A percentile compares a stretch with the other conserved stretches of the same genome.
These are phyloP conservation scores for Plasmodium coatneyi DNA, from an alignment of 169 alveolate genomes.

Conservation along the genomic window DNA sequence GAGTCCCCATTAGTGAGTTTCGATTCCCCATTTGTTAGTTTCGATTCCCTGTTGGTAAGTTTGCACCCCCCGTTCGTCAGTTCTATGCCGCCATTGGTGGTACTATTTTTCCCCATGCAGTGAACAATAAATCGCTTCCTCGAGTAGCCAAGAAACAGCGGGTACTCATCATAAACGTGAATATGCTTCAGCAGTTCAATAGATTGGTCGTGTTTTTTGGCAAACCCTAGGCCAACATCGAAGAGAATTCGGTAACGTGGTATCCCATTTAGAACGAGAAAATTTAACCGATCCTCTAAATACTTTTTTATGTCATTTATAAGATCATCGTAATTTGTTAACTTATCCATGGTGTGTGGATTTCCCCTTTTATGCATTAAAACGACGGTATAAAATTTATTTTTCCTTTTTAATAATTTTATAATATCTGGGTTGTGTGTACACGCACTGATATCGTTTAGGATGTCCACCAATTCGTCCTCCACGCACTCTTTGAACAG, in stretches of 20 bases:
- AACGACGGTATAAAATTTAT: slow-evolving; percentile 45
- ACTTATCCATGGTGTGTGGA: slow-evolving; percentile 69
- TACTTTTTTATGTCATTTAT: slow-evolving; percentile 60
- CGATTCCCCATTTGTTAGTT: not conserved
- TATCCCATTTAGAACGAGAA: slow-evolving; percentile 58
- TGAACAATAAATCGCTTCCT: slow-evolving; percentile 67
- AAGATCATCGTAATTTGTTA: slow-evolving; percentile 50
- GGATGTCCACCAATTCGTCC: slow-evolving; percentile 23
- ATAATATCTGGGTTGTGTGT: slow-evolving; percentile 55
- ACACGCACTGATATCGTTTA: slow-evolving; percentile 64
- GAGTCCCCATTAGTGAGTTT: not conserved
- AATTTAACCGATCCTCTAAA: slow-evolving; percentile 44
- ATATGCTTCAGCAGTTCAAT: slow-evolving; percentile 44
- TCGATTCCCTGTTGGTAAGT: not conserved
- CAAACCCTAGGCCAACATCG: slow-evolving; percentile 65
- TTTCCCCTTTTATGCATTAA: slow-evolving; percentile 71
- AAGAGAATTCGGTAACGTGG: slow-evolving; percentile 65
- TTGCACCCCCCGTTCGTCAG: not conserved
- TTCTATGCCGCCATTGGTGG: not conserved
- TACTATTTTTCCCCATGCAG: slow-evolving; percentile 9
- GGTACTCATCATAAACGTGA: slow-evolving; percentile 69
- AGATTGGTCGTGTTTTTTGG: slow-evolving; percentile 65
- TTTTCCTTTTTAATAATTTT: slow-evolving; percentile 49
- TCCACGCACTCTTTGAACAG: slow-evolving; percentile 64
- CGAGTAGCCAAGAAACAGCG: slow-evolving; percentile 70